These are phyloP conservation scores for Kwoniella bestiolae DNA, from an alignment of 768 basidiomycete species.

Conservation along the genomic window DNA sequence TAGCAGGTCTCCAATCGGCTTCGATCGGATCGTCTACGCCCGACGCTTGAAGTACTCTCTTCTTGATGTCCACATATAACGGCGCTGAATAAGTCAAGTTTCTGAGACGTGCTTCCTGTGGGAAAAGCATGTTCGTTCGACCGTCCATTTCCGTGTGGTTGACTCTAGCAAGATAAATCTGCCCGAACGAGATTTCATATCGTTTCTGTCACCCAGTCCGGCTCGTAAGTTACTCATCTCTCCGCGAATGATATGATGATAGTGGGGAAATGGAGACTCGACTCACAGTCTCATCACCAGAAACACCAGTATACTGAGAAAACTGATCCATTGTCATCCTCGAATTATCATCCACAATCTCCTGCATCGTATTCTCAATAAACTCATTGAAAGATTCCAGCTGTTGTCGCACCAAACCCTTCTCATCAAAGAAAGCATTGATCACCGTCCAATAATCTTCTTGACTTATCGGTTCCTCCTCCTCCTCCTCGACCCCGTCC, in stretches of 20 bases:
- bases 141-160: conserved; percentile 96
- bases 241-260: too few species aligned
- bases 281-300: conserved; percentile 60
- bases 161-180: conserved; percentile 94
- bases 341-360: conserved; percentile 94
- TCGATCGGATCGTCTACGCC: conserved; percentile 73
- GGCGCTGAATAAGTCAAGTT: conserved; percentile 97
- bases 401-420: conserved; percentile 96
- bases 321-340: conserved; percentile 95
- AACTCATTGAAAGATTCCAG: conserved; percentile 99
- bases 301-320: conserved; percentile 90
- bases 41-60: conserved; percentile 77
- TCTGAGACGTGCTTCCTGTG: conserved; percentile 91
- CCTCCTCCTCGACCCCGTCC: conserved; percentile 23
- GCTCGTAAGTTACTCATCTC: too few species aligned
- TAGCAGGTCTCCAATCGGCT: conserved; percentile 65
- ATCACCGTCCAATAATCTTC: conserved; percentile 68
- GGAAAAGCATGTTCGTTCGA: conserved; percentile 88
- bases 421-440: conserved; percentile 93
- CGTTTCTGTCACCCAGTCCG: conserved; percentile 64
- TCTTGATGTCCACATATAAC: conserved; percentile 92
- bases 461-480: conserved; percentile 38
- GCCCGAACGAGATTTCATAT: conserved; percentile 95
- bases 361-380: conserved; percentile 99
- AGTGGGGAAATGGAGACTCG: not conserved